Conservation (phyloP, 371 early-diverging fungal species). For the Mucor indicus region DNA sequence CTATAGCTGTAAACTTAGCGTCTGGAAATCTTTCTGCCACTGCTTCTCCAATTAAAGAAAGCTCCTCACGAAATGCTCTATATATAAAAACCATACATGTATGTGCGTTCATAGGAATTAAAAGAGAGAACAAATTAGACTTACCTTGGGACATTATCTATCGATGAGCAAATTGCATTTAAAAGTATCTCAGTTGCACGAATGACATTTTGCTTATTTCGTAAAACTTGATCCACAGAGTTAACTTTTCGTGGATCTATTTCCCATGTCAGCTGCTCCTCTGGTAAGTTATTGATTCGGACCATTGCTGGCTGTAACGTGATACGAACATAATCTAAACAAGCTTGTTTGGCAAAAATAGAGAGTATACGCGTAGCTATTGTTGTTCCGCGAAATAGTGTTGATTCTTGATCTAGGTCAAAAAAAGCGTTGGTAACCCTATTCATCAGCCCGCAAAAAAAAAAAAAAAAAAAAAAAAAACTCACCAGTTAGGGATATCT, state of each 20-base stretch:
- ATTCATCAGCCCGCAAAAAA: too few relatives aligned
- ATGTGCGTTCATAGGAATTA: too few relatives aligned
- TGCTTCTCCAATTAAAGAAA: slow-evolving; percentile 69
- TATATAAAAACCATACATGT: too few relatives aligned
- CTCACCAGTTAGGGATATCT: slow-evolving; percentile 71
- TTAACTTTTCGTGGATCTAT: slow-evolving; percentile 78
- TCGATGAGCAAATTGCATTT: slow-evolving; percentile 76
- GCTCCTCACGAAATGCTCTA: slow-evolving; percentile 71
- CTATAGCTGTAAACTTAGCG: slow-evolving; percentile 81
- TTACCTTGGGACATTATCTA: slow-evolving; percentile 61
- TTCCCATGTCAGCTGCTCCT: slow-evolving; percentile 62
- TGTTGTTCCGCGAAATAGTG: slow-evolving; percentile 89
- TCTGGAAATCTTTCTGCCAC: slow-evolving; percentile 83
- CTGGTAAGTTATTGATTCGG: slow-evolving; percentile 44
- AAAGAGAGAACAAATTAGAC: too few relatives aligned
- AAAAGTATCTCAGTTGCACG: slow-evolving; percentile 73
- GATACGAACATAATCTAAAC: slow-evolving; percentile 75
- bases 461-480: too few relatives aligned
- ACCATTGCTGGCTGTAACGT: slow-evolving; percentile 77
- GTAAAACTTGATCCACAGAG: slow-evolving; percentile 56
- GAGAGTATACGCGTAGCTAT: slow-evolving; percentile 87
- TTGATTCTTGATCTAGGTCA: slow-evolving; percentile 71
- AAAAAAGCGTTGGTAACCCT: too few relatives aligned
- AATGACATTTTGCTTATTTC: slow-evolving; percentile 78
- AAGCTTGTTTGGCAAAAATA: slow-evolving; percentile 72